Base-by-base conservation (phyloP, 1,284 basidiomycete species). In the Takashimella tepidaria region DNA sequence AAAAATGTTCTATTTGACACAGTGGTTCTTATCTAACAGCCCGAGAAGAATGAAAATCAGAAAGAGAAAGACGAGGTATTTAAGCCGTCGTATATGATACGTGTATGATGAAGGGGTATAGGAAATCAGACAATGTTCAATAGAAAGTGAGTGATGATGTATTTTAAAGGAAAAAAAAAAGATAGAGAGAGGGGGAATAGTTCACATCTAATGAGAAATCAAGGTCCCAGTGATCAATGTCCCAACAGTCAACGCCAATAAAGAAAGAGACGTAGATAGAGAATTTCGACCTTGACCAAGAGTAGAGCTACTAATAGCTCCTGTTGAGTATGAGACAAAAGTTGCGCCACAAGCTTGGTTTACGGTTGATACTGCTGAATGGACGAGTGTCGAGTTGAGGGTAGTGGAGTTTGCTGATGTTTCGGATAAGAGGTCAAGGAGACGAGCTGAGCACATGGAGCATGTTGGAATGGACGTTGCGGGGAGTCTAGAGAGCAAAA, bases 401-500 rank as follows among this genome's bases (percentile, higher is more conserved):
- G 68, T 62, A 12, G 68, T 50, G 4, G 65, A 61, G 46, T 59
- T 61, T 31, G 57, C 45, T 5, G 57, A 46, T 42, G 57, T 64
- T 1, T 54, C 27, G 23, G 53, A 56, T 48, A 68, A 65, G 24
- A 64, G 62, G 50, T 64, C 61, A 47, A 76, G 61, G 3, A 76
- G 58, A 12, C 62, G 56, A 13, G 54, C 53, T 0, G 71, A 73
- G 52, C 74, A 76, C 24, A 58, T 51, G 0, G 74, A 74, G 53
- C 74, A 76, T 0, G 71, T 71, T 1, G 74, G 72, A 20, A 41
- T 63, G 13, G 66, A 63, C 19, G 66, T 60, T 0, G 64, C 24
- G 0, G 72, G 74, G 3, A 74, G 57, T 3, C 72, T 73, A 50
- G 31, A 43, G 21, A 26, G 16, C 6, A 46, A 26, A 21, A n/a